Evolutionary conservation across 164 flowering plant genomes (phyloP), one percentile per base, ranked within the genome.

Genomic region (Dillenia turbinata): DNA sequence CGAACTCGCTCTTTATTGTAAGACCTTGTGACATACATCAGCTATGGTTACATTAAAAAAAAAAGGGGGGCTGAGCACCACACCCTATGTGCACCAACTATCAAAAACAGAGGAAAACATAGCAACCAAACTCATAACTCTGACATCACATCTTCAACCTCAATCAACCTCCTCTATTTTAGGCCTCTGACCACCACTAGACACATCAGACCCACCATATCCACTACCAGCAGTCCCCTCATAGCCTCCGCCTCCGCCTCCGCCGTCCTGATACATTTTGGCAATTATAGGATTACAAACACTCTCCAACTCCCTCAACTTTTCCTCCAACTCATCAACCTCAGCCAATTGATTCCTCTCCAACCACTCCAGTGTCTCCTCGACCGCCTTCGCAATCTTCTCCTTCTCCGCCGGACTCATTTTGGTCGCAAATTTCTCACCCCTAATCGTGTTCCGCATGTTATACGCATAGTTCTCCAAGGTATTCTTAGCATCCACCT

Each of bases 341-440:
- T 72, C 76, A 0, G 75, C 79, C 60, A 75, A 49, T 43, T 75
- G 79, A 52, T 75, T 75, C 59, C 62, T 46, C 2, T 77, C 80
- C 63, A 77, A 53, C 80, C 75, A 77, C 50, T 52, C 64, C 9
- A 77, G 67, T 13, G 70, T 52, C 3, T 70, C 72, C 40, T 68
- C 69, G 47, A 77, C 72, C 1, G 78, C 73, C 61, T 74, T 63
- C 69, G 71, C 81, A 9, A 77, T 74, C 69, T 59, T 75, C 67
- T 70, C 52, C 73, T 75, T 78, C 10, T 78, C 82, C 1, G 10
- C 59, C 9, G 73, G 57, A 43, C 40, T 57, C 67, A 78, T 47
- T 49, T 71, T 78, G 51, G 71, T 73, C 0, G 58, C 70, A 13
- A 78, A 44, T 68, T 78, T 73, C 53, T 66, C 78, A 12, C 68